Base-by-base conservation (phyloP, 2,329 filamentous ascomycete species). In the Elsinoe fawcettii region DNA sequence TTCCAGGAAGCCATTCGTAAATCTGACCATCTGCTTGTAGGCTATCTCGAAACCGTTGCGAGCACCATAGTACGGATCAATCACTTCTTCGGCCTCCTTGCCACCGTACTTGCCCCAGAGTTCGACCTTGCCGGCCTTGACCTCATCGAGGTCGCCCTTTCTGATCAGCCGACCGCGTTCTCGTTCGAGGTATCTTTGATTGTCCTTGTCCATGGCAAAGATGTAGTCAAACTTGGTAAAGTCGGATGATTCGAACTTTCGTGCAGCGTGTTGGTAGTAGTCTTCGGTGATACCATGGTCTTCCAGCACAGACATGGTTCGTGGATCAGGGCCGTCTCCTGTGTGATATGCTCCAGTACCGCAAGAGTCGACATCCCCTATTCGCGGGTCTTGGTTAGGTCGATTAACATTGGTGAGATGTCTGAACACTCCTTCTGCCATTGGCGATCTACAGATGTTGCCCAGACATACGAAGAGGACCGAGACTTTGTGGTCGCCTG, bases 391-490 rank as follows among this genome's bases (percentile, higher is more conserved):
- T 0, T 69, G 59, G 6, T 65, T 46, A 5, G 63, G 37, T 66
- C 83, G 83, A 22, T 81, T 77, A 47, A 80, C 72, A 59, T 85
- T 64, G 7, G 73, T 80, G 39, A 93, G 75, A 60, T 85, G 81
- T 59, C 84, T 83, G 74, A 99, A 97, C 63, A 96, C 88, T 51
- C 88, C 93, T 76, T 97, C 92, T 46, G 91, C 90, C 93, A 99
- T 97, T 30, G 93, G 88, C 6, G 90, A 96, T 60, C 83, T 81
- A 67, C 81, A 99, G 67, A 97, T 97, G 73, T 99, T 99, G 70
- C 93, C 93, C 32, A 97, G 80, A 74, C 93, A 99, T 65, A 97
- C 92, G 69, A 97, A 97, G 55, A 97, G 82, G 36, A 97, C 87
- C 2, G 86, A 90, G 56, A 88, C 67, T 46, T 66, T 66, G 30